Evolutionary conservation across 2,329 filamentous ascomycete species (phyloP).

Genomic region (Ascochyta fabae): DNA sequence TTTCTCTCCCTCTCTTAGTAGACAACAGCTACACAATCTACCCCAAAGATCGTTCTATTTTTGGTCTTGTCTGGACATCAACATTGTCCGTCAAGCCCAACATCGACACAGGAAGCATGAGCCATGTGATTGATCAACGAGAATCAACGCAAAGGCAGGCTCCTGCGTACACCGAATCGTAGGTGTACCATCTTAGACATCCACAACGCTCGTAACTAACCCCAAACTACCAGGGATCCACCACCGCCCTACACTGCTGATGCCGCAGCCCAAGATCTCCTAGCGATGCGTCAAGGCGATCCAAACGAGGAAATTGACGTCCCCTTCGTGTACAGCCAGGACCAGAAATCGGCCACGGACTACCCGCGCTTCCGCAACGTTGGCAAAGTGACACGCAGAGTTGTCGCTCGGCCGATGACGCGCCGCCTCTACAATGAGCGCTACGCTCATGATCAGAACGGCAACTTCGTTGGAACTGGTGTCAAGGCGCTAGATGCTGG

Average conservation of each 20-base stretch:
- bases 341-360: slow-evolving; percentile 24
- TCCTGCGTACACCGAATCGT: slow-evolving; percentile 6
- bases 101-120: neutral
- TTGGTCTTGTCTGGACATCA: neutral
- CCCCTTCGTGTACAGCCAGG: slow-evolving; percentile 22
- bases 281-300: slow-evolving; percentile 9
- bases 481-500: slow-evolving; percentile 29
- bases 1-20: neutral
- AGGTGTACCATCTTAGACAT: neutral
- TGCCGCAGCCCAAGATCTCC: slow-evolving; percentile 6
- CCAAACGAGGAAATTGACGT: slow-evolving; percentile 10
- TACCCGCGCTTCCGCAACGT: slow-evolving; percentile 16
- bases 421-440: slow-evolving; percentile 35
- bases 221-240: neutral
- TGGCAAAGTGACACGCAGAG: slow-evolving; percentile 25
- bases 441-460: slow-evolving; percentile 38
- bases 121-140: neutral
- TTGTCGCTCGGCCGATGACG: slow-evolving; percentile 37
- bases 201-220: neutral
- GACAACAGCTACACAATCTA: neutral
- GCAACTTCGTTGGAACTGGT: slow-evolving; percentile 38
- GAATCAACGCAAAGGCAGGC: neutral
- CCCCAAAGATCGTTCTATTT: neutral
- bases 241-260: slow-evolving; percentile 12
- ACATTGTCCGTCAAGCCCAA: neutral